These are phyloP conservation scores for Suhomyces prunicola DNA, from an alignment of 805 yeast genomes.

Conservation along the genomic window DNA sequence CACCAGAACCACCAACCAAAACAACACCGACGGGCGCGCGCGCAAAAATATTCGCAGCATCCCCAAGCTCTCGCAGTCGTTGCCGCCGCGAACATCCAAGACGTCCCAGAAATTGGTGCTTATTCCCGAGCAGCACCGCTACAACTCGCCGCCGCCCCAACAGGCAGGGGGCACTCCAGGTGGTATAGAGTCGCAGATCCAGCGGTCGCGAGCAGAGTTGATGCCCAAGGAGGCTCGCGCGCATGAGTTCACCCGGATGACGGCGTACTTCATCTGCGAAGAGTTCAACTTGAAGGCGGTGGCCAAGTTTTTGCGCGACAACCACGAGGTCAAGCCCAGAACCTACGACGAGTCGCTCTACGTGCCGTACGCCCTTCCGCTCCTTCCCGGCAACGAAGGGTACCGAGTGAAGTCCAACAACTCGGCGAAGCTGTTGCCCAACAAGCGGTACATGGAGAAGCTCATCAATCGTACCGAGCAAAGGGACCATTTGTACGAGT, in stretches of 20 bases:
- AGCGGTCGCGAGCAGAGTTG: conserved; percentile 50
- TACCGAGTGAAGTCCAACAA: conserved; percentile 71
- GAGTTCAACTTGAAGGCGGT: conserved; percentile 66
- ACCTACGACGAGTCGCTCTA: conserved; percentile 90
- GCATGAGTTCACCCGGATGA: conserved; percentile 72
- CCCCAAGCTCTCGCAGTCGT: conserved; percentile 51
- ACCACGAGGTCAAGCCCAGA: conserved; percentile 84
- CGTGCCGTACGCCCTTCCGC: conserved; percentile 83
- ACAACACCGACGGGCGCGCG: neutral
- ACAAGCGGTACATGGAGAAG: conserved; percentile 61
- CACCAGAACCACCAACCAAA: neutral
- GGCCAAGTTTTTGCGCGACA: conserved; percentile 57
- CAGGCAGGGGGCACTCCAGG: too few species aligned
- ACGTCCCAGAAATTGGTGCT: conserved; percentile 82
- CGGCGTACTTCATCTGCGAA: conserved; percentile 89
- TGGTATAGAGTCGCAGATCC: conserved; percentile 22
- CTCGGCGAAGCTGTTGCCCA: conserved; percentile 41
- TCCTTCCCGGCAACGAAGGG: conserved; percentile 80
- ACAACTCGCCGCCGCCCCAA: conserved; percentile 14
- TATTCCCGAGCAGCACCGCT: conserved; percentile 62
- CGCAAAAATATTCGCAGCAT: conserved; percentile 42
- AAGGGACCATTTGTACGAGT: conserved; percentile 88
- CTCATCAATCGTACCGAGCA: conserved; percentile 78
- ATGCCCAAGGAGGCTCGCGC: conserved; percentile 59
- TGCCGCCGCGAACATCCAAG: conserved; percentile 78